phyloP scores from a whole-genome alignment of 2,329 filamentous ascomycete genomes.

The Fusarium phyllophilum region DNA sequence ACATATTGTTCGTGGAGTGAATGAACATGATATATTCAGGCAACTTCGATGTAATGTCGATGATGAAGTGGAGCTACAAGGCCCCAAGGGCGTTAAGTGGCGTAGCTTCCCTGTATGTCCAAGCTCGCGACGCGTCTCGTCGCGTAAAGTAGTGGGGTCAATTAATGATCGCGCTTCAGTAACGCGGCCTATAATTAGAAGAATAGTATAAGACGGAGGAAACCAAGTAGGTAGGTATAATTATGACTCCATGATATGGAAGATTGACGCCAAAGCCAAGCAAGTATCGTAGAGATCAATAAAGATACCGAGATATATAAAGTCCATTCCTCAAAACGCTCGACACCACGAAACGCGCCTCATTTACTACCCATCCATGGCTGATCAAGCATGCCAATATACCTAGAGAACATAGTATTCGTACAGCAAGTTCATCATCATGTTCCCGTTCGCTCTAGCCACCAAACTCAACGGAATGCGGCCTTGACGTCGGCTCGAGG shows the following conservation, averaged over 20 bases:
- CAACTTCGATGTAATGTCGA: constrained; percentile 13
- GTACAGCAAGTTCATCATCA: constrained; percentile 35
- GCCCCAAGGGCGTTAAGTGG: constrained; percentile 30
- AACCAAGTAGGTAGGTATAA: neutral
- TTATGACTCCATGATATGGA: neutral
- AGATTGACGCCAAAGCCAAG: neutral
- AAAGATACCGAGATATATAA: constrained; percentile 29
- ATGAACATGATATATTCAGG: neutral
- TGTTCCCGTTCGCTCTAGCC: constrained; percentile 24
- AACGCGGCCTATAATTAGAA: constrained; percentile 8
- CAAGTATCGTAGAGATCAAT: neutral
- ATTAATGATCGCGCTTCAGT: neutral
- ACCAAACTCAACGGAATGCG: constrained; percentile 57
- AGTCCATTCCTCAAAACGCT: constrained; percentile 5
- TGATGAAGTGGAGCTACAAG: constrained; percentile 33
- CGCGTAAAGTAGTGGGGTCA: constrained; percentile 35
- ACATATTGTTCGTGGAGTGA: constrained; percentile 13
- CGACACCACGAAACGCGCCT: constrained; percentile 23
- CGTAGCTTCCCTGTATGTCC: constrained; percentile 17
- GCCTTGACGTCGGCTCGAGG: constrained; percentile 70
- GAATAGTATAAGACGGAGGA: neutral
- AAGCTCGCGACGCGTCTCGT: constrained; percentile 36
- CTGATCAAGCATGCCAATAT: constrained; percentile 23
- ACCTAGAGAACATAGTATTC: constrained; percentile 23
- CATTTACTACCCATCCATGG: constrained; percentile 8